Evolutionary conservation across 345 rosid genomes (phyloP).

Genomic region (Pugionium cornutum): DNA sequence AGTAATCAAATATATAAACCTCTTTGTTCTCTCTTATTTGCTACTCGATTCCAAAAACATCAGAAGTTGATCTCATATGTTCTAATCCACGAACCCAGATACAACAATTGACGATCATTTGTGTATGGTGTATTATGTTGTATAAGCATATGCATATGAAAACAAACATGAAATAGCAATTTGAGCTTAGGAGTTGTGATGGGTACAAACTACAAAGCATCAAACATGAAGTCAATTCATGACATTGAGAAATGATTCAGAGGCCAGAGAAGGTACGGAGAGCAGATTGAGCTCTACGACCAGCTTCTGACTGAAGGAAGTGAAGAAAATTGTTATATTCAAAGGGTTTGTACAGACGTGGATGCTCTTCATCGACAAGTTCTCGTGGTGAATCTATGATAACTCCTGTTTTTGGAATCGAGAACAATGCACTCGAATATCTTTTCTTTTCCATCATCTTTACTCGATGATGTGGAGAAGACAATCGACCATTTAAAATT

Average conservation of each 20-base stretch:
- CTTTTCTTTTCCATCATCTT: constrained; percentile 59
- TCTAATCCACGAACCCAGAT: too few species aligned
- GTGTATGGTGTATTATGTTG: too few species aligned
- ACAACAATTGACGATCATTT: too few species aligned
- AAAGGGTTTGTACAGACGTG: constrained; percentile 54
- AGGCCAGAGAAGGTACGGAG: constrained; percentile 48
- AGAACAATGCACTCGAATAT: constrained; percentile 57
- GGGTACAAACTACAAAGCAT: not conserved
- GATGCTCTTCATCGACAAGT: constrained; percentile 55
- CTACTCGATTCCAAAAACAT: too few species aligned
- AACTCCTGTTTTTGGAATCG: constrained; percentile 47
- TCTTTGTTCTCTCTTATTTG: too few species aligned
- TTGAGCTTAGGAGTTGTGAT: not conserved
- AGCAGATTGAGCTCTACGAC: constrained; percentile 39
- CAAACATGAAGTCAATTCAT: not conserved
- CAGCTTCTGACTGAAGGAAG: constrained; percentile 46
- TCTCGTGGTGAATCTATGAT: constrained; percentile 54
- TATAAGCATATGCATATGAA: not conserved
- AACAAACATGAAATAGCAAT: not conserved
- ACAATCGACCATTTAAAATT: constrained; percentile 57
- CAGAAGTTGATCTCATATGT: too few species aligned
- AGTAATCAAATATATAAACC: too few species aligned
- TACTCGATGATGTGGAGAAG: constrained; percentile 58
- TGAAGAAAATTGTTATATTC: constrained; percentile 44
- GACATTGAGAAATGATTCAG: constrained; percentile 5